phyloP scores from a whole-genome alignment of 1,139 yeast genomes.

The Pichia sp. region DNA sequence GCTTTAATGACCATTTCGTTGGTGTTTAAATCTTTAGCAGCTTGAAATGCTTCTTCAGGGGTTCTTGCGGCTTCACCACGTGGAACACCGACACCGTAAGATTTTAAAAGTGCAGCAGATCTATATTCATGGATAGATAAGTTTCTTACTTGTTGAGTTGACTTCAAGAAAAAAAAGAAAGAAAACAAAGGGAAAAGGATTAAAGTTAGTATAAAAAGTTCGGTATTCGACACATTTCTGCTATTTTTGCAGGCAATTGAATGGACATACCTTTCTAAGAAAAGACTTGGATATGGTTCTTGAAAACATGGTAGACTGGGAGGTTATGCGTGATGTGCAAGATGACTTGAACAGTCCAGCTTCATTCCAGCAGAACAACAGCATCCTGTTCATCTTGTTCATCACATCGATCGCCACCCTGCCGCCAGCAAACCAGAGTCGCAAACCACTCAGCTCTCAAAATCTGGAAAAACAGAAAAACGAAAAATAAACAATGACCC shows the following conservation, averaged over 20 bases:
- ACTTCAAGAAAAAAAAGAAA: neutral
- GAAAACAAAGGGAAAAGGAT: neutral
- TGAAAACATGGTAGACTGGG: constrained; percentile 17
- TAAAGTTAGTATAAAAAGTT: neutral
- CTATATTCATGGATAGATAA: constrained; percentile 94
- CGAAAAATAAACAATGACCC: neutral
- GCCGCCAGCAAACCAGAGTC: neutral
- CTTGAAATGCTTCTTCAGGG: constrained; percentile 77
- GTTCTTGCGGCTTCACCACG: constrained; percentile 87
- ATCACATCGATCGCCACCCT: neutral
- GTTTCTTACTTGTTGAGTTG: constrained; percentile 38
- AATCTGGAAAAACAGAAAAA: neutral
- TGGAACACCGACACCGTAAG: constrained; percentile 87
- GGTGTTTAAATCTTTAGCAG: constrained; percentile 63
- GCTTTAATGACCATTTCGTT: constrained; percentile 93
- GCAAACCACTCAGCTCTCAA: neutral
- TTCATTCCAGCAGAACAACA: neutral
- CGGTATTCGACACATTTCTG: neutral
- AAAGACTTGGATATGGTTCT: constrained; percentile 17
- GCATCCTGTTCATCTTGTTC: neutral
- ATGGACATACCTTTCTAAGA: constrained; percentile 15
- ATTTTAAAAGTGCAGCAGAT: constrained; percentile 74
- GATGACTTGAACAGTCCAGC: too few species aligned
- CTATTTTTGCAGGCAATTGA: neutral
- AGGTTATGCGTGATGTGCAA: neutral